Evolutionary conservation across 1,284 basidiomycete species (phyloP).

Genomic region (Trichosporon sp.): DNA sequence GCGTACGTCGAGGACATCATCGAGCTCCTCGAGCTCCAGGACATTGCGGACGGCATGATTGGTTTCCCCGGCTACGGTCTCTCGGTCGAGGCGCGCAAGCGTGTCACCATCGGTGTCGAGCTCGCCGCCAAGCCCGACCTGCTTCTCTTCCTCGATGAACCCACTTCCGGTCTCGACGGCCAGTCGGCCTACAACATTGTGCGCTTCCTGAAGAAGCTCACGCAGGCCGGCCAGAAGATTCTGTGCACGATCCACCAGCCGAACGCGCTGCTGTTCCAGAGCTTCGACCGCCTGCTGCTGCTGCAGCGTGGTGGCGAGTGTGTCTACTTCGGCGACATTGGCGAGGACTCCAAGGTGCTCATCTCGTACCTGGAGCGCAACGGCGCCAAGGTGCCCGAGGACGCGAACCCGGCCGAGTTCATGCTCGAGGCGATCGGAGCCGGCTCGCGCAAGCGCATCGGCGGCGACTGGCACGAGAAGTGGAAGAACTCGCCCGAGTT

Average conservation of each 20-base stretch:
- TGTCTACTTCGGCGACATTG: constrained; percentile 55
- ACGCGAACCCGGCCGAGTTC: constrained; percentile 56
- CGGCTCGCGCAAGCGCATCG: constrained; percentile 60
- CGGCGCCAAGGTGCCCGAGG: constrained; percentile 53
- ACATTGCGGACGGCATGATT: constrained; percentile 54
- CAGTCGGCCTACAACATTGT: constrained; percentile 58
- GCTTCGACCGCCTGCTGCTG: constrained; percentile 56
- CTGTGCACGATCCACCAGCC: constrained; percentile 51
- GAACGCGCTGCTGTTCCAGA: constrained; percentile 56
- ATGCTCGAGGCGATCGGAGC: constrained; percentile 65
- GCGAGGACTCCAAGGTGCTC: constrained; percentile 54
- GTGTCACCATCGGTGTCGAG: constrained; percentile 60
- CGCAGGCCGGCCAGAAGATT: constrained; percentile 66
- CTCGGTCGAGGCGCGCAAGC: constrained; percentile 56
- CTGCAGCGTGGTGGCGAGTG: constrained; percentile 50
- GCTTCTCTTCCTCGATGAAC: constrained; percentile 57
- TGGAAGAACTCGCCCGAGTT: constrained; percentile 58
- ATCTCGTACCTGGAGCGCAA: constrained; percentile 56
- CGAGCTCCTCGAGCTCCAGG: constrained; percentile 54
- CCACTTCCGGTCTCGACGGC: constrained; percentile 57
- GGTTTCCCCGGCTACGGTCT: constrained; percentile 54
- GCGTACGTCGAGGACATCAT: constrained; percentile 56
- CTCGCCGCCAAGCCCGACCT: constrained; percentile 59
- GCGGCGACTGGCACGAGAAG: constrained; percentile 71
- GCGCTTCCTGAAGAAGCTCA: constrained; percentile 50